Conservation (phyloP, 2,329 filamentous ascomycete species). For the Trichoderma sp. region DNA sequence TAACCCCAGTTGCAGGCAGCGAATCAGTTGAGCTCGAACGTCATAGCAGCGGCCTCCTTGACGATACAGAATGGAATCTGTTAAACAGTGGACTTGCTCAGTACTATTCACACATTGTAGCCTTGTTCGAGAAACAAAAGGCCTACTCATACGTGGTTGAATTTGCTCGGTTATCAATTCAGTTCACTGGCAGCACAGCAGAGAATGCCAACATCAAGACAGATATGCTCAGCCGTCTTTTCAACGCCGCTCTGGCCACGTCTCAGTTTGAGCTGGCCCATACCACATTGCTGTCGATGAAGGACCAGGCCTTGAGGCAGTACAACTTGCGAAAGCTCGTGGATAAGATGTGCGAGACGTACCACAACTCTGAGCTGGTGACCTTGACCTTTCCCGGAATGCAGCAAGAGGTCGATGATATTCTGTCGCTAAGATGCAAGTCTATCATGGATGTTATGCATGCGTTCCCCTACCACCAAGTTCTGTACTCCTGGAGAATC, state of each 20-base stretch:
- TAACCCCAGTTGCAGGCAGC: slow-evolving; percentile 41
- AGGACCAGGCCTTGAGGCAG: slow-evolving; percentile 69
- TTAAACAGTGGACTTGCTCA: slow-evolving; percentile 72
- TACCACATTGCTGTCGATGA: slow-evolving; percentile 72
- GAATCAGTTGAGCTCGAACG: slow-evolving; percentile 50
- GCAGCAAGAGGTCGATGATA: slow-evolving; percentile 75
- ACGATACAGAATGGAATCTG: slow-evolving; percentile 70
- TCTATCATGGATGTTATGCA: slow-evolving; percentile 65
- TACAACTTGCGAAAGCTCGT: slow-evolving; percentile 71
- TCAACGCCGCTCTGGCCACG: slow-evolving; percentile 77
- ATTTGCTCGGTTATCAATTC: slow-evolving; percentile 75
- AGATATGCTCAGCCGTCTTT: slow-evolving; percentile 80
- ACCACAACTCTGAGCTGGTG: slow-evolving; percentile 67
- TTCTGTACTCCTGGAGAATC: slow-evolving; percentile 89
- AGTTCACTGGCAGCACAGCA: slow-evolving; percentile 51
- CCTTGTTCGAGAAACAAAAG: slow-evolving; percentile 76
- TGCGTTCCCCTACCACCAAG: slow-evolving; percentile 81
- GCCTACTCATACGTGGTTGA: slow-evolving; percentile 80
- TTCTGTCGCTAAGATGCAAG: slow-evolving; percentile 71
- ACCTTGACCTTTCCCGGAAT: slow-evolving; percentile 77
- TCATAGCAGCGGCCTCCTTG: slow-evolving; percentile 68
- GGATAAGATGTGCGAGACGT: slow-evolving; percentile 68
- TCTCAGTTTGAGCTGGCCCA: slow-evolving; percentile 83
- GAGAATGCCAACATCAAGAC: slow-evolving; percentile 52
- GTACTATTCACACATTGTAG: slow-evolving; percentile 85